Evolutionary conservation across 805 yeast genomes (phyloP), one percentile per base, ranked within the genome.

Genomic region (Osmozyma mogii): DNA sequence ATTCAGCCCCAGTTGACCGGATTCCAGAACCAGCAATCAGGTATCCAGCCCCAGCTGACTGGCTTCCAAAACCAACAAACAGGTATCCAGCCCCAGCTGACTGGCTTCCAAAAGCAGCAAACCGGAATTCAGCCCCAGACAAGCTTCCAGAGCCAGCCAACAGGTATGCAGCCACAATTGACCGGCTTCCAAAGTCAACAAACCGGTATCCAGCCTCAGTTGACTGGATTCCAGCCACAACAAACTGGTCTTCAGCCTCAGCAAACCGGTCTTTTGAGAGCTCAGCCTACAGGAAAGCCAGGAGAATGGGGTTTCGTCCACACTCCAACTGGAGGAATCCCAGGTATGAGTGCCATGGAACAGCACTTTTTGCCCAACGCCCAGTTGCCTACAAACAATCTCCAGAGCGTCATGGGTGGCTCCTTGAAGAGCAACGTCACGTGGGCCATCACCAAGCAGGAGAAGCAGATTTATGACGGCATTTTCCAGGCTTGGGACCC

Each of bases 401-500:
- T 64, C 34, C 70, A 64, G 33, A 51, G 50, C 36, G 63, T 44
- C 9, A 64, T 64, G 69, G 68, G 64, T 10, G 65, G 62, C 6
- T 40, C 49, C 4, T 50, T 60, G 42, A 45, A 40, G 44, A 68
- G 74, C 11, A 76, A 79, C 35, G 80, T 81, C 20, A 72, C 81
- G 7, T 77, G 84, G 82, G 82, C 87, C 15, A 85, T 89, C 43
- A 78, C 94, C 28, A 81, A 83, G 44, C 85, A 84, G 45, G 97
- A 89, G 50, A 88, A 85, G 50, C 68, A 68, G 32, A 75, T 85
- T 34, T 89, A 88, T 58, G 94, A 83, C 47, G 83, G 79, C 28
- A 84, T 89, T 35, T 89, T 92, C 59, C 71, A 69, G 32, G 87
- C 92, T 23, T 89, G 95, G 85, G 96, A 88, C 48, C 61, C 74